Evolutionary conservation across 2,329 filamentous ascomycete species (phyloP), one percentile per base, ranked within the genome.

Genomic region (Hymenoscyphus albidus): DNA sequence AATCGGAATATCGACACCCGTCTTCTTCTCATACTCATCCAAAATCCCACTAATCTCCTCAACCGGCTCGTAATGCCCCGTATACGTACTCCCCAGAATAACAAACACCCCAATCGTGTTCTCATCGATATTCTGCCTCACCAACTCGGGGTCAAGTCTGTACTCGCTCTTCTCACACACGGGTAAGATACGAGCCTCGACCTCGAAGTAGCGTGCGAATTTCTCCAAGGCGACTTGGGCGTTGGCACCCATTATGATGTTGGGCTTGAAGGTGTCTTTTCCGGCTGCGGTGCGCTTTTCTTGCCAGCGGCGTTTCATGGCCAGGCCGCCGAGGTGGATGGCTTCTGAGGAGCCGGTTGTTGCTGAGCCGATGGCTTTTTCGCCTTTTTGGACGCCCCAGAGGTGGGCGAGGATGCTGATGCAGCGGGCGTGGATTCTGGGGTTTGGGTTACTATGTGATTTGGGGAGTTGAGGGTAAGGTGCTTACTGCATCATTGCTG

Each of bases 81-180:
- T 92, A 69, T 91, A 92, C 0, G 89, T 92, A 60, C 83, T 87
- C 2, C 89, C 88, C 5, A 92, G 72, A 62, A 91, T 91, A 0
- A 89, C 86, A 71, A 90, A 91, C 0, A 92, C 79, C n/a, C 89
- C 89, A 69, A 92, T 91, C 0, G 89, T 92, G 69, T 91, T 91
- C 76, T 91, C 88, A 67, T 92, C 88, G 40, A 91, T 82, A 67
- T 88, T 88, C 70, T 90, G 74, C 71, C 82, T 85, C 0, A 91
- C 85, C 32, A 87, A 76, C 3, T 85, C 80, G 0, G 88, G 85
- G 69, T 91, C 87, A 7, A 91, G 79, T 39, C 86, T 78, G 72
- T 81, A 88, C 6, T 82, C 79, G 64, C 85, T 88, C 73, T 85
- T 82, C 68, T 83, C 80, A 61, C 81, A 86, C 12, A 89, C 88